phyloP scores from a whole-genome alignment of 345 rosid genomes.

The Clausena lansium region DNA sequence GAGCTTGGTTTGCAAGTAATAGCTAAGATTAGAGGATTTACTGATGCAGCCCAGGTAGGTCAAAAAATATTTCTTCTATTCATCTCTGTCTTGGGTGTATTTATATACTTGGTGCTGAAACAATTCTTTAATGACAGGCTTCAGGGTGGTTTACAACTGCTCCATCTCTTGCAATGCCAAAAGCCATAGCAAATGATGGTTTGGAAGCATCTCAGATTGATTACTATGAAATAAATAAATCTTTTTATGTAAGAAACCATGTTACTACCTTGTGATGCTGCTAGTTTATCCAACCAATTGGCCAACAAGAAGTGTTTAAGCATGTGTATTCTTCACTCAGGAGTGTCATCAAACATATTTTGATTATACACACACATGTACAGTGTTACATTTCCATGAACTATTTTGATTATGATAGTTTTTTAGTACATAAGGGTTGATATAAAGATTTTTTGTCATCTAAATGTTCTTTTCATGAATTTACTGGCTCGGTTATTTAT shows the following conservation, averaged over 20 bases:
- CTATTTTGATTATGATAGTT: too few relatives aligned
- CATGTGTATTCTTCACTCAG: too few relatives aligned
- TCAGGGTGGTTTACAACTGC: conserved; percentile 86
- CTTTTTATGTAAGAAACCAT: conserved; percentile 68
- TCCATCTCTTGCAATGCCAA: conserved; percentile 90
- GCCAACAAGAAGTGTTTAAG: too few relatives aligned
- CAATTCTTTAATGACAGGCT: conserved; percentile 45
- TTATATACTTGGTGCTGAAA: conserved; percentile 14
- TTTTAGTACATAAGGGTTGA: too few relatives aligned
- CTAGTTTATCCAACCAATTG: neutral
- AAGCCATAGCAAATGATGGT: conserved; percentile 82
- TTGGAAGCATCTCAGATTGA: conserved; percentile 80
- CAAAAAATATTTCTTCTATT: neutral
- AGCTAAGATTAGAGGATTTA: conserved; percentile 80
- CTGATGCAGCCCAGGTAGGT: conserved; percentile 90
- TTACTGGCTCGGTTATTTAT: too few relatives aligned
- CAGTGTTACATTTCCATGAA: too few relatives aligned
- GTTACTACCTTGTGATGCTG: conserved; percentile 6
- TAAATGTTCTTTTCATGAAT: too few relatives aligned
- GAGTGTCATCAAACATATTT: too few relatives aligned
- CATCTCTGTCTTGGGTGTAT: neutral
- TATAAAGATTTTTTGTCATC: too few relatives aligned
- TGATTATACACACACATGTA: too few relatives aligned
- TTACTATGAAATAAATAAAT: conserved; percentile 93
- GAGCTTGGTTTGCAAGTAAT: conserved; percentile 79